Evolutionary conservation across 148 eudicot genomes (phyloP), one percentile per base, ranked within the genome.

Genomic region (Suaeda aralocaspica): DNA sequence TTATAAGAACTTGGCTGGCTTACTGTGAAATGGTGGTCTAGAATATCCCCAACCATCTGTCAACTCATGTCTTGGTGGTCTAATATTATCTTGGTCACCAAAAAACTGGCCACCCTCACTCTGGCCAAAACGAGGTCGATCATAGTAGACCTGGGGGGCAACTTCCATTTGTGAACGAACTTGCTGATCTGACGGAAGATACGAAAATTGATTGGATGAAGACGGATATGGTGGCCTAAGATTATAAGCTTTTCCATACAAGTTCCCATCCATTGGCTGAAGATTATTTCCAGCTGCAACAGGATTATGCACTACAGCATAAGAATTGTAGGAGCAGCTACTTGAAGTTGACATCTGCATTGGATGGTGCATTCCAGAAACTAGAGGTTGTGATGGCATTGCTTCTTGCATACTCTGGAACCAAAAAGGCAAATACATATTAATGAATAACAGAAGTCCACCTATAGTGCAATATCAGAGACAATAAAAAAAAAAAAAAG

Each of bases 151-250:
- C 9, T 84, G 86, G 6, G 85, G 87, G 66, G 89, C 90, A 46
- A 66, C 76, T 69, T 88, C 88, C 80, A 87, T 77, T n/a, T 70
- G 76, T 25, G 82, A 78, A 15, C 78, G 84, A 50, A 56, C 64
- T 64, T 83, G 77, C 65, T 82, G 94, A 77, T 90, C 95, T 44
- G 85, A 65, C 42, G 84, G 92, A 75, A 76, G 82, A 56, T 89
- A 94, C 15, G 96, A 82, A 65, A 87, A 91, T 73, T 89, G 99
- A 84, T 85, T 84, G 59, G 99, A 83, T 56, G 99, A 84, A 52
- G 91, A 80, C 45, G 88, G 86, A 16, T 85, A 87, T 24, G 93
- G 91, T 29, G 97, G 97, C 73, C 88, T 85, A 26, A 89, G 52
- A 77, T 85, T 89, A 76, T 84, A 88, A 52, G 78, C 78, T 72